Conservation (phyloP, 1,284 basidiomycete genomes). For the Somion occarium region DNA sequence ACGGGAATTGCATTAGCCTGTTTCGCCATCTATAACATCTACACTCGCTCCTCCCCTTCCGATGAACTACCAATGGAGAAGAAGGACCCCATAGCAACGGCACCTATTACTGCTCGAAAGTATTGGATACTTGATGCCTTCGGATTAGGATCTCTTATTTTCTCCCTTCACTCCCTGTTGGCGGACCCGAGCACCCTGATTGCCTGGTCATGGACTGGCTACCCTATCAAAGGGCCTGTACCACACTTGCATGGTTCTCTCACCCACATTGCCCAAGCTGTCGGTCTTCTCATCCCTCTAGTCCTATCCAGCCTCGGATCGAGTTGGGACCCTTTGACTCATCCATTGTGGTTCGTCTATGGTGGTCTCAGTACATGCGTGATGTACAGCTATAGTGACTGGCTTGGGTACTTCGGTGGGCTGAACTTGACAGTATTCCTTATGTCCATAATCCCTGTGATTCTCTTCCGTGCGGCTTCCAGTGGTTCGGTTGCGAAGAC, state of each 20-base stretch:
- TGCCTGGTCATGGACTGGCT: constrained; percentile 91
- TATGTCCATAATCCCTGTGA: constrained; percentile 57
- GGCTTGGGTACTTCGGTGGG: constrained; percentile 74
- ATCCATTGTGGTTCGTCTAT: constrained; percentile 48
- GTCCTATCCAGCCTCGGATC: constrained; percentile 24
- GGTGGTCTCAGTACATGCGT: constrained; percentile 49
- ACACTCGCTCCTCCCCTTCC: constrained; percentile 10
- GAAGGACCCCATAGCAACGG: constrained; percentile 6
- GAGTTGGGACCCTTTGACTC: constrained; percentile 26
- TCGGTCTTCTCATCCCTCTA: constrained; percentile 49
- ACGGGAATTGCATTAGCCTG: constrained; percentile 51
- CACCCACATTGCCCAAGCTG: constrained; percentile 61
- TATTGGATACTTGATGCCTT: constrained; percentile 49
- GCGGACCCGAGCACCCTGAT: constrained; percentile 82
- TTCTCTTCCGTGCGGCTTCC: constrained; percentile 43
- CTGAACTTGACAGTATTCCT: constrained; percentile 65
- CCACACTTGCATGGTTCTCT: constrained; percentile 72
- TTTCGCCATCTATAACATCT: constrained; percentile 38
- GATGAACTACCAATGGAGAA: neutral
- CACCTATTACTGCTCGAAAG: constrained; percentile 15
- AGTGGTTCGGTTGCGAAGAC: constrained; percentile 38
- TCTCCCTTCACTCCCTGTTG: constrained; percentile 74
- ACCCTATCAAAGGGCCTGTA: constrained; percentile 71
- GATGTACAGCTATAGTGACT: constrained; percentile 63
- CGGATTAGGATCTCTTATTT: constrained; percentile 72